A percentile compares a stretch with the other conserved stretches of the same genome.
Conservation (phyloP, 2,329 filamentous ascomycete species). For the Zopfia rhizophila region DNA sequence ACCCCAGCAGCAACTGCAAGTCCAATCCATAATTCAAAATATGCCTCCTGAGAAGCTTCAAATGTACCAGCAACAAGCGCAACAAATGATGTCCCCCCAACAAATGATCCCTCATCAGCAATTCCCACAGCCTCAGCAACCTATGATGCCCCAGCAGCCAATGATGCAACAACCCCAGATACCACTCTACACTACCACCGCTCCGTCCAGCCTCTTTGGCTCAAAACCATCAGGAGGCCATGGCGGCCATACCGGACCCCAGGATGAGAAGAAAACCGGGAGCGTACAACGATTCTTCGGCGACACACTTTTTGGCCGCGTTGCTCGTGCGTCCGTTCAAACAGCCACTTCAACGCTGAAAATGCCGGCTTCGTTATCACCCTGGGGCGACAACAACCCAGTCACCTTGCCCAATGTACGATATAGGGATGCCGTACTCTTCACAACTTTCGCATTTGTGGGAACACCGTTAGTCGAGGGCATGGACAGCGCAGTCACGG, state of each 20-base stretch:
- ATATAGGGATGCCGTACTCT: slow-evolving; percentile 51
- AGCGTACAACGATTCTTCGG: slow-evolving; percentile 48
- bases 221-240: slow-evolving; percentile 32
- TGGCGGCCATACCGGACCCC: slow-evolving; percentile 25
- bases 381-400: slow-evolving; percentile 54
- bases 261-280: slow-evolving; percentile 42
- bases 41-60: slow-evolving; percentile 46
- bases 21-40: slow-evolving; percentile 40
- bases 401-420: slow-evolving; percentile 53
- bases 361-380: slow-evolving; percentile 45
- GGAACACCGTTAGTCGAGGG: slow-evolving; percentile 48
- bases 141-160: slow-evolving; percentile 10
- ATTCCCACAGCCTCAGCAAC: slow-evolving; percentile 21
- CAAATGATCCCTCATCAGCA: slow-evolving; percentile 20
- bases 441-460: slow-evolving; percentile 50
- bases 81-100: slow-evolving; percentile 30
- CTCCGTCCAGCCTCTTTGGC: slow-evolving; percentile 39
- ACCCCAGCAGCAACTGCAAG: slow-evolving; percentile 40
- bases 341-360: slow-evolving; percentile 46
- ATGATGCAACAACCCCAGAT: slow-evolving; percentile 23
- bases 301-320: slow-evolving; percentile 49
- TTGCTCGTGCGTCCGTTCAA: slow-evolving; percentile 47
- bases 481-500: slow-evolving; percentile 36
- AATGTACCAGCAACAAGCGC: slow-evolving; percentile 41
- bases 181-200: slow-evolving; percentile 34